These are phyloP conservation scores for Phoenix dactylifera DNA, from an alignment of 176 grass and related monocot genomes.

Conservation along the genomic window DNA sequence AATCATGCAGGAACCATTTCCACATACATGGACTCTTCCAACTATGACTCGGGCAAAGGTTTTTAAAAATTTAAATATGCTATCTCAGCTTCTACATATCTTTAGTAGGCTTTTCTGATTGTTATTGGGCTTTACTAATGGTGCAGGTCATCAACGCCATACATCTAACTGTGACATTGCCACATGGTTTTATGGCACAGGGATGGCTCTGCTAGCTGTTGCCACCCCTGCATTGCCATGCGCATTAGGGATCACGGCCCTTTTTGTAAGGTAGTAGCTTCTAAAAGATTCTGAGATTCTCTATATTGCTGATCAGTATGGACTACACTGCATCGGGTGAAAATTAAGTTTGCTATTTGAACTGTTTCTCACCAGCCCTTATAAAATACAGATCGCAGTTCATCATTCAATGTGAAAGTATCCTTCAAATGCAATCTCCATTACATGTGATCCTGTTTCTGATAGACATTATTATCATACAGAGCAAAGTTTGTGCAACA, in stretches of 20 bases:
- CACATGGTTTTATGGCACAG: slow-evolving; percentile 49
- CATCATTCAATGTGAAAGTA: no score
- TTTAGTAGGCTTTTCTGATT: no score
- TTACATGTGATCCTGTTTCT: no score
- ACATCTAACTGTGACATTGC: slow-evolving; percentile 40
- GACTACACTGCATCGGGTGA: no score
- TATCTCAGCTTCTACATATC: background rate
- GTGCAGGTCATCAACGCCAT: slow-evolving; percentile 58
- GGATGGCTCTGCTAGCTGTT: slow-evolving; percentile 59
- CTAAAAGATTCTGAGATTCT: no score
- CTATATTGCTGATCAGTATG: no score
- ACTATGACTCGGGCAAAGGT: slow-evolving; percentile 60
- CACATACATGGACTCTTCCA: slow-evolving; percentile 28
- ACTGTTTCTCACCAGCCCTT: no score
- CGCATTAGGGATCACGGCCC: slow-evolving; percentile 60
- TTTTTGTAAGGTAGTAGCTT: slow-evolving; percentile 50
- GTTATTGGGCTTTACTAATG: background rate
- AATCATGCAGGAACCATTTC: slow-evolving; percentile 29
- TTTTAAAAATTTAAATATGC: slow-evolving; percentile 20
- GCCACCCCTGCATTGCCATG: slow-evolving; percentile 45
- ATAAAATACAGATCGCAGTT: no score
- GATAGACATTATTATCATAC: no score
- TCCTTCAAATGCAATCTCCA: no score
- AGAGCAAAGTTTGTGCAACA: no score
- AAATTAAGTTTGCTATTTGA: no score